A percentile compares a stretch with the other conserved stretches of the same genome.
phyloP scores from a whole-genome alignment of 2,329 filamentous ascomycete species.

The Botrytis fragariae region DNA sequence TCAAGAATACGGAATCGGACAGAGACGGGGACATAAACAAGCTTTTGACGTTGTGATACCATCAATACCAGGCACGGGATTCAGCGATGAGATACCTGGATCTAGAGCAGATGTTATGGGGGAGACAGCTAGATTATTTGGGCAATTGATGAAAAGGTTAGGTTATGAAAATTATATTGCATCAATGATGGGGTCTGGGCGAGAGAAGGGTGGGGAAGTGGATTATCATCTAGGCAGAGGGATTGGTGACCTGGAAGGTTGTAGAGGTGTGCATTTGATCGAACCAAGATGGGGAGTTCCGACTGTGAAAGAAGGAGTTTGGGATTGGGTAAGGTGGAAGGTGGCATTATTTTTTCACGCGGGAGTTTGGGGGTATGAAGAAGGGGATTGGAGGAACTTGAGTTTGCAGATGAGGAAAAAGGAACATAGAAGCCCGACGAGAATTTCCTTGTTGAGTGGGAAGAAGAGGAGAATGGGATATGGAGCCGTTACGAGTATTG shows the following conservation, averaged over 20 bases:
- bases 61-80: constrained; percentile 63
- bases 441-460: constrained; percentile 16
- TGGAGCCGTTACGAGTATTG: constrained; percentile 26
- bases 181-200: constrained; percentile 51
- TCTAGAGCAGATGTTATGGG: constrained; percentile 39
- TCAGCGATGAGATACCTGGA: constrained; percentile 58
- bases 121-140: constrained; percentile 55
- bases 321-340: constrained; percentile 55
- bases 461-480: constrained; percentile 10
- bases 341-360: constrained; percentile 50
- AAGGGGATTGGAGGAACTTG: constrained; percentile 50
- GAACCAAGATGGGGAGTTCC: constrained; percentile 55
- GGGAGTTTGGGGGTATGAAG: constrained; percentile 55
- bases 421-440: constrained; percentile 5
- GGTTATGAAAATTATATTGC: constrained; percentile 58
- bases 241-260: constrained; percentile 52
- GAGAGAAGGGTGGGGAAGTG: constrained; percentile 47
- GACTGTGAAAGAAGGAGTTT: constrained; percentile 43
- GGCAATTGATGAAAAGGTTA: constrained; percentile 58
- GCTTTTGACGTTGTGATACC: constrained; percentile 67
- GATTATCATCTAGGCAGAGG: constrained; percentile 51
- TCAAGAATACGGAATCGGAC: background rate
- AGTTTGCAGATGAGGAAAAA: constrained; percentile 21
- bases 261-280: constrained; percentile 59
- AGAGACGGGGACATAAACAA: constrained; percentile 35